A percentile compares a stretch with the other conserved stretches of the same genome.
phyloP scores from a whole-genome alignment of 2,329 filamentous ascomycete genomes.

The Aspergillus sp. region DNA sequence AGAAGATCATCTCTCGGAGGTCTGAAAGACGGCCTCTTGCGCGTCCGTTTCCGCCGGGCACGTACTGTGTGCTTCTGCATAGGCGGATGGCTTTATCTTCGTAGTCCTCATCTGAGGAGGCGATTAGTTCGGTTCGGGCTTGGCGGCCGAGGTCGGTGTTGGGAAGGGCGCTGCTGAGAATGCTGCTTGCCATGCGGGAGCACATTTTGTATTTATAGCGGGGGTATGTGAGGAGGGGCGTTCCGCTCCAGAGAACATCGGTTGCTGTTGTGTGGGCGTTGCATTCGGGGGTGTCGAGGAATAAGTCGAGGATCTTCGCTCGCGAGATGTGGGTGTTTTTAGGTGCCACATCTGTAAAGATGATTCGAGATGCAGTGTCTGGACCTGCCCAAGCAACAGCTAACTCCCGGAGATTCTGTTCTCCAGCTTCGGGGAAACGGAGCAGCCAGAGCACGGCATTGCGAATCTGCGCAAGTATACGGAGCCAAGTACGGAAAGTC shows the following conservation, averaged over 20 bases:
- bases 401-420: conserved; percentile 73
- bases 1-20: conserved; percentile 73
- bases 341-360: conserved; percentile 94
- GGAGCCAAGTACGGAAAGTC: conserved; percentile 90
- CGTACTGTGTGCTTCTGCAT: conserved; percentile 58
- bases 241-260: conserved; percentile 93
- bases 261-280: conserved; percentile 97
- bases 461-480: conserved; percentile 76
- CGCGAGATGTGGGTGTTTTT: conserved; percentile 91
- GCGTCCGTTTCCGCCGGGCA: conserved; percentile 26
- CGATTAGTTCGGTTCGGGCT: conserved; percentile 70
- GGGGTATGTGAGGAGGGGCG: conserved; percentile 81
- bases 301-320: conserved; percentile 85
- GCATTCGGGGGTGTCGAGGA: conserved; percentile 94
- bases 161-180: conserved; percentile 81
- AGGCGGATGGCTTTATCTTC: conserved; percentile 68
- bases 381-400: conserved; percentile 77
- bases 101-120: conserved; percentile 71
- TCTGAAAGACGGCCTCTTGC: conserved; percentile 64
- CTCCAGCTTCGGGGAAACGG: conserved; percentile 91
- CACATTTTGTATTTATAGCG: conserved; percentile 98
- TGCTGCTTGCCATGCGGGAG: conserved; percentile 93
- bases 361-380: conserved; percentile 75
- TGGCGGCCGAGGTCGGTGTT: conserved; percentile 58
- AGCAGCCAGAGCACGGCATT: conserved; percentile 91